phyloP scores from a whole-genome alignment of 164 flowering plant genomes.

The Chloranthus sessilifolius region DNA sequence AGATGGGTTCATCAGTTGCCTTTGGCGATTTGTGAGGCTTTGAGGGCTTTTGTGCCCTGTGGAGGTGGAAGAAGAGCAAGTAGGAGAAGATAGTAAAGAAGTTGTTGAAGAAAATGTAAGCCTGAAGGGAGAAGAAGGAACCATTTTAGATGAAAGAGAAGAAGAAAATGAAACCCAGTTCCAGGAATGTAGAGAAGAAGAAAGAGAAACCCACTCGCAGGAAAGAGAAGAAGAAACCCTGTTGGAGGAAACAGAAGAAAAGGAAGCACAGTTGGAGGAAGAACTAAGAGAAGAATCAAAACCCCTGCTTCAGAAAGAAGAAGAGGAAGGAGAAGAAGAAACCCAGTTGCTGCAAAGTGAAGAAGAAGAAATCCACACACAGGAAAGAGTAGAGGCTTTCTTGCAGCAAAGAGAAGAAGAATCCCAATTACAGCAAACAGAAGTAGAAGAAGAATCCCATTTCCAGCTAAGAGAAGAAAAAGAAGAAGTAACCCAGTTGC shows the following conservation, averaged over 20 bases:
- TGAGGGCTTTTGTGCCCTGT: slow-evolving; percentile 65
- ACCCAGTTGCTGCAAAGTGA: background rate
- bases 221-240: slow-evolving; percentile 1
- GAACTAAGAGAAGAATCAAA: slow-evolving; percentile 12
- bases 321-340: slow-evolving; percentile 5
- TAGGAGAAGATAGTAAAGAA: slow-evolving; percentile 21
- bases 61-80: slow-evolving; percentile 15
- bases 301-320: slow-evolving; percentile 3
- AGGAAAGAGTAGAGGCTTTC: too few relatives aligned
- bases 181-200: slow-evolving; percentile 2
- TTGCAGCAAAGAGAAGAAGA: background rate
- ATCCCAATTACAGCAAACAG: background rate
- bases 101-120: slow-evolving; percentile 6
- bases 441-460: slow-evolving; percentile 2
- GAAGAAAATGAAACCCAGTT: slow-evolving; percentile 15
- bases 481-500: background rate
- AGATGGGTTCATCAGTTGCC: slow-evolving; percentile 83
- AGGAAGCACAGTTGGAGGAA: background rate
- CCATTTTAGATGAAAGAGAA: background rate
- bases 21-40: slow-evolving; percentile 70
- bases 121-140: background rate
- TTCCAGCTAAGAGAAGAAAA: background rate
- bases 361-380: background rate
- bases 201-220: background rate
- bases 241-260: slow-evolving; percentile 5